Base-by-base conservation (phyloP, 2,329 filamentous ascomycete genomes). In the Hypoxylon sp. region DNA sequence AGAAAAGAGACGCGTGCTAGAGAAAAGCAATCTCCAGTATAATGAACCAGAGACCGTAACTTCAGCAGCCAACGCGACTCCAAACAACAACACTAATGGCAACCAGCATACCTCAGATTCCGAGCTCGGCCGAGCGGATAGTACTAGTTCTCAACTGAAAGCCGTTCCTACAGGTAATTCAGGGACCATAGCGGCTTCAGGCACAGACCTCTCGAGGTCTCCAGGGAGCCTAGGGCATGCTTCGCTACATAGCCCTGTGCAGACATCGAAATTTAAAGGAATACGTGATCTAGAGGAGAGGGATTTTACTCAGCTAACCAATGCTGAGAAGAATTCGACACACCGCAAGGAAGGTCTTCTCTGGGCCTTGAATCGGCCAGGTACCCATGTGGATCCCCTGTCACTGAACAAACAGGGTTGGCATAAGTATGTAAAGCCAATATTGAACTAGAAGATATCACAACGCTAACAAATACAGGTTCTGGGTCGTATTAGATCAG, bases 401-500 rank as follows among this genome's bases (percentile, higher is more conserved):
- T 94, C 93, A 17, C 84, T 99, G 73, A 98, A 98, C 77, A 98
- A 98, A 79, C 94, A 97, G 80, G 94, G 93, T 55, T 99, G 96
- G 96, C 96, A 99, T 80, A 99, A 99, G 93, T 97, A 84, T 82
- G 91, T 87, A 53, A 14, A 57, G 7, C 38, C 34, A 19, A 9
- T 21, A 2, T n/a, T 11, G 30, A 34, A 36, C 13, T 59, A 6
- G n/a, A 32, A 30, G 10, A 21, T 5, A 17, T 49, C 21, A 52
- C 14, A 45, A 61, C 48, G 68, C 67, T 74, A 58, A 72, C 53
- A 52, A 1, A 43, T 3, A 11, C 74, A 97, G 94, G 77, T 99
- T 98, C 81, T 99, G 96, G 96, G 97, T 99, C 70, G 96, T 99
- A 1, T 85, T 99, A 48, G 97, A 98, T 78, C 94, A 97, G 80